Base-by-base conservation (phyloP, 352 stramenopile species). In the Pythium volutum region DNA sequence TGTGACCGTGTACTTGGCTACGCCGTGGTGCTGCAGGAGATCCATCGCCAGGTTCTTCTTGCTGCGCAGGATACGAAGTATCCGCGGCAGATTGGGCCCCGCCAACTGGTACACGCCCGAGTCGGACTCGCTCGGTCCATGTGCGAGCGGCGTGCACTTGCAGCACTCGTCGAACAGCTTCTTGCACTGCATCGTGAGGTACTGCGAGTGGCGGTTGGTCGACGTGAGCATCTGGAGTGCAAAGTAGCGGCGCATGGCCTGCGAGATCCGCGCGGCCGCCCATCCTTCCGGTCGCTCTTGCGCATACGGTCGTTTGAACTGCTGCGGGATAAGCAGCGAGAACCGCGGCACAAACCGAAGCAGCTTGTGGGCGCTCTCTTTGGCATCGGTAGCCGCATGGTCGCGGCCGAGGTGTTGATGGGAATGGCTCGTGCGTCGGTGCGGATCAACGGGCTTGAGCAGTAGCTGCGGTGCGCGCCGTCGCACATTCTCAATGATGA, bases 131-230 rank as follows among this genome's bases (percentile, higher is more conserved):
- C 62, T 73, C 0, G 80, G 78, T 0, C 84, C 81, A 38, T 79
- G 71, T 4, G 77, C 67, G 5, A 91, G 66, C 12, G 77, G 79
- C 1, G 62, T 73, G 34, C 81, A 90, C 60, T 82, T 79, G 56
- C 81, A 86, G 57, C 84, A 93, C 58, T 93, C 81, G 9, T 90
- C 78, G 52, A 88, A 93, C 3, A 93, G 68, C 23, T 76, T 75
- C 53, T 89, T 91, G 62, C 74, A 85, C 57, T 89, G 81, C 39
- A 70, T 56, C 5, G 61, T 65, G 0, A 88, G 66, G 51, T 86
- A 75, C n/a, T 85, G 60, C 11, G 79, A 71, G 29, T 75, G 59
- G 15, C 67, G 59, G 16, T 67, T 81, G 20, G 77, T 56, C 47
- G 61, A 36, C n/a, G 71, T 55, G 11, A 87, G 45, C 15, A 76